Percentiles rank a stretch among this genome's conserved stretches.
Evolutionary conservation across 2,329 filamentous ascomycete species (phyloP).

Genomic region (Beauveria bassiana): DNA sequence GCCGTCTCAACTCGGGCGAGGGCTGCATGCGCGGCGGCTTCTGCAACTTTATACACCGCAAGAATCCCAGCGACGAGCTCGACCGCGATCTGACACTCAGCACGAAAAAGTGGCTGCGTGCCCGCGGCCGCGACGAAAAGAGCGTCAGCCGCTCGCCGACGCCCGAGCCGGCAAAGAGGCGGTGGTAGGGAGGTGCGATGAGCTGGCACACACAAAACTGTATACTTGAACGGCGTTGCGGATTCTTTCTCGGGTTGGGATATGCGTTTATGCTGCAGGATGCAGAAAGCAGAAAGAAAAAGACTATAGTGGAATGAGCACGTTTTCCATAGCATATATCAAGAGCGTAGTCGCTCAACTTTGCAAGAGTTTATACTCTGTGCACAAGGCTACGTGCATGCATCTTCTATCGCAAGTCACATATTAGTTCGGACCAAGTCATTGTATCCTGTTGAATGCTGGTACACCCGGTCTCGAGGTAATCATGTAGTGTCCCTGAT

Average conservation of each 20-base stretch:
- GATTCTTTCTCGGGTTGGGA: not conserved
- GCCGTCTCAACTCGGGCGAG: constrained; percentile 86
- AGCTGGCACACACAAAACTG: too few relatives aligned
- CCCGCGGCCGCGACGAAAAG: constrained; percentile 74
- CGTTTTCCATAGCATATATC: not conserved
- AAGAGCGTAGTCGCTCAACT: not conserved
- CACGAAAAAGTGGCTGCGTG: constrained; percentile 94
- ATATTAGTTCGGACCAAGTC: not conserved
- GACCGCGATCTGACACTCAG: constrained; percentile 79
- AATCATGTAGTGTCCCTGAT: not conserved
- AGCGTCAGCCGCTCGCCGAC: constrained; percentile 77
- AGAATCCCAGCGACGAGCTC: constrained; percentile 84
- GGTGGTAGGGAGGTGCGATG: constrained; percentile 40
- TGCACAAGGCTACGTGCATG: not conserved
- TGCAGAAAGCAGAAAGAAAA: not conserved
- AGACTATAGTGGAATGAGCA: not conserved
- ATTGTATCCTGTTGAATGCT: constrained; percentile 9
- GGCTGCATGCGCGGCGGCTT: constrained; percentile 94
- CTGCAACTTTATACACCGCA: constrained; percentile 99
- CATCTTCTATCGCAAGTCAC: not conserved
- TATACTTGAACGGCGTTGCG: too few relatives aligned
- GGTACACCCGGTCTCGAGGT: not conserved
- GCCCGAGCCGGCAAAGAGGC: constrained; percentile 71
- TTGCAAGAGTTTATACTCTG: not conserved
- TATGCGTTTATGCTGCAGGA: not conserved